Evolutionary conservation across 202 grass and related monocot species (phyloP).

Genomic region (Schoenoplectus tabernaemontani): DNA sequence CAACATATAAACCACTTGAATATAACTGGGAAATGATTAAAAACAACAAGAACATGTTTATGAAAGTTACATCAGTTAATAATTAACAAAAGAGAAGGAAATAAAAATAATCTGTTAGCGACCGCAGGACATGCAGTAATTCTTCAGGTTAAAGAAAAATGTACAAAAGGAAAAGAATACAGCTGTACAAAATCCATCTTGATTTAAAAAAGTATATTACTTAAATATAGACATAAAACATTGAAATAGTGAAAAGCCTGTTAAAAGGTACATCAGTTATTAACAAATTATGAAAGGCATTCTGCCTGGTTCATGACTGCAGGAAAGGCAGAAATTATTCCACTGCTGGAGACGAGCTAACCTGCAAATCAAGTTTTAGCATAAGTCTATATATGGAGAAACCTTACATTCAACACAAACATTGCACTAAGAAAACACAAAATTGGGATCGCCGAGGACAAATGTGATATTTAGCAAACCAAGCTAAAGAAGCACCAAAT

Average conservation of each 20-base stretch:
- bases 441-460: background rate
- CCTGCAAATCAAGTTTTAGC: background rate
- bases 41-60: background rate
- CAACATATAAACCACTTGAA: background rate
- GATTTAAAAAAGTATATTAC: background rate
- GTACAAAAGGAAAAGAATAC: background rate
- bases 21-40: background rate
- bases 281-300: slow-evolving; percentile 8
- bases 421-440: background rate
- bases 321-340: background rate
- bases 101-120: background rate
- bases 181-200: background rate
- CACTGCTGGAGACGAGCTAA: background rate
- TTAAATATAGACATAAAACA: slow-evolving; percentile 3
- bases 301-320: background rate
- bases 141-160: background rate
- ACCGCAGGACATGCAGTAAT: background rate
- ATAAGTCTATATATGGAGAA: background rate
- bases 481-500: background rate
- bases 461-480: background rate
- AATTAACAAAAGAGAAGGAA: background rate
- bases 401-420: background rate
- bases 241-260: background rate
- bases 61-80: background rate
- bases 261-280: background rate